A percentile compares a stretch with the other conserved stretches of the same genome.
These are phyloP conservation scores for Suillus alpinus DNA, from an alignment of 768 basidiomycete species.

Conservation along the genomic window DNA sequence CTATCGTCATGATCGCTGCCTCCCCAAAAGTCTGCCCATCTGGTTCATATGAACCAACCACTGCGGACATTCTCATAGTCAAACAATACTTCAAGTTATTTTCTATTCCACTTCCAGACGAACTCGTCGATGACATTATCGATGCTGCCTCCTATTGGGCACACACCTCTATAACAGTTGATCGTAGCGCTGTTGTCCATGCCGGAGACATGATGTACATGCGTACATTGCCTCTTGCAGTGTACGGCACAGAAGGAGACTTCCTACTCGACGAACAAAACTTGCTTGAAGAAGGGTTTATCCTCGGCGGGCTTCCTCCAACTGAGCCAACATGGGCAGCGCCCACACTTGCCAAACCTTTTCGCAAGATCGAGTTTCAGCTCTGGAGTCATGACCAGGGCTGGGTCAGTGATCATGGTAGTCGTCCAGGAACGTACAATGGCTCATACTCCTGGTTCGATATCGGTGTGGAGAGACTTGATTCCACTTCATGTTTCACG, in stretches of 20 bases:
- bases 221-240: conserved; percentile 8
- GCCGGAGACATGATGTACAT: conserved; percentile 1
- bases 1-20: neutral
- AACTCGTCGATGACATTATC: conserved; percentile 3
- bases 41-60: neutral
- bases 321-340: neutral
- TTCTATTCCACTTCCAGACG: neutral
- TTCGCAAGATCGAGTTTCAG: conserved; percentile 7
- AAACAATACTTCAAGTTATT: conserved; percentile 1
- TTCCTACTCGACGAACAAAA: neutral
- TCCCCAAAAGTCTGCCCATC: neutral
- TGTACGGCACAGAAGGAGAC: conserved; percentile 1
- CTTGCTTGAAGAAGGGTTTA: neutral
- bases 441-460: conserved; percentile 4
- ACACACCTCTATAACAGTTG: neutral
- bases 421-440: neutral
- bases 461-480: neutral
- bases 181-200: neutral
- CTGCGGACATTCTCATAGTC: conserved; percentile 5
- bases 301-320: neutral
- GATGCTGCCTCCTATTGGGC: conserved; percentile 31
- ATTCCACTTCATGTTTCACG: neutral
- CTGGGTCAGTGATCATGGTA: neutral
- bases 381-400: conserved; percentile 7
- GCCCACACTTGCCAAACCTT: neutral